Conservation (phyloP, 192 early-diverging fungal genomes). For the Jimgerdemannia flammicorona region DNA sequence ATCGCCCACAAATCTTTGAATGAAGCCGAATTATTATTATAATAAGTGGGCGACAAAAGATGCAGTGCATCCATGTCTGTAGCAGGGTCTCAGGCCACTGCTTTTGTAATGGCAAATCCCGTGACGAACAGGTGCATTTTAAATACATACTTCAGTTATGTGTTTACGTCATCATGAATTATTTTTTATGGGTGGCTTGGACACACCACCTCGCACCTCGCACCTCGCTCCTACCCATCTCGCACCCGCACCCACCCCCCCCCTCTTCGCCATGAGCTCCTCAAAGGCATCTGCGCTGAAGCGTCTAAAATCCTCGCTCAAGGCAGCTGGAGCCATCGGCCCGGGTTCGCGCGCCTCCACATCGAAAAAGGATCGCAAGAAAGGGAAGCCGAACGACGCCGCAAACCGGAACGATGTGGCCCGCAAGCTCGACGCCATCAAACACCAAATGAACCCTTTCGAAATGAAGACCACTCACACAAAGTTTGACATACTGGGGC, state of each 20-base stretch:
- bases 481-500: constrained; percentile 83
- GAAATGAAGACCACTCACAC: constrained; percentile 76
- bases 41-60: no score
- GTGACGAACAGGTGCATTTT: no score
- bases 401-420: constrained; percentile 47
- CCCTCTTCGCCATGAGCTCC: neutral
- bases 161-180: neutral
- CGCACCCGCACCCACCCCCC: no score
- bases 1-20: no score
- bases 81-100: no score
- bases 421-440: constrained; percentile 38
- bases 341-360: constrained; percentile 55
- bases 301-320: constrained; percentile 74
- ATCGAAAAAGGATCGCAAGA: constrained; percentile 59
- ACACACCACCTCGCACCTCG: neutral
- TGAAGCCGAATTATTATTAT: no score
- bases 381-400: constrained; percentile 43
- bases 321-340: constrained; percentile 74
- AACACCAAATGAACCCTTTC: constrained; percentile 77
- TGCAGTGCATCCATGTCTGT: no score
- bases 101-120: no score
- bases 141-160: neutral
- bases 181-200: constrained; percentile 4
- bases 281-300: constrained; percentile 69
- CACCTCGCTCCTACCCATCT: no score